phyloP scores from a whole-genome alignment of 148 eudicot genomes.

The Silene uniflora region DNA sequence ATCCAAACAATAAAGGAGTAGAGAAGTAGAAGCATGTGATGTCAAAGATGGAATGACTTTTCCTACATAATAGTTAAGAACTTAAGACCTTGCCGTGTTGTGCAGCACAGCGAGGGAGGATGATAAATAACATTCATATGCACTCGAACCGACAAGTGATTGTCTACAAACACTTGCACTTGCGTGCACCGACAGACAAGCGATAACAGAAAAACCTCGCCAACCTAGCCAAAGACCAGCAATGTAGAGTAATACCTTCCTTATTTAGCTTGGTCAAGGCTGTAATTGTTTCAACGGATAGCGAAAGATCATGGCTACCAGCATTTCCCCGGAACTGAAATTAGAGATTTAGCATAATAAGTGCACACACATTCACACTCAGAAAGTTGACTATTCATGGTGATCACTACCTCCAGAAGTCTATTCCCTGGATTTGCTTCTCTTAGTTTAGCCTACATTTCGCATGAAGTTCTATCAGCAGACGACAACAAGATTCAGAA shows the following conservation, averaged over 20 bases:
- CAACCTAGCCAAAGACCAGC: not conserved
- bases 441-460: constrained; percentile 69
- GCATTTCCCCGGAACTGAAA: constrained; percentile 96
- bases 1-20: constrained; percentile 2
- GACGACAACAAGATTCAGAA: constrained; percentile 16
- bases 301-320: constrained; percentile 90
- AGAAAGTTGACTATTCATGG: not conserved
- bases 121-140: not conserved
- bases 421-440: constrained; percentile 73
- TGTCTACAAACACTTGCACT: constrained; percentile 2
- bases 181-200: constrained; percentile 6
- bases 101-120: not conserved
- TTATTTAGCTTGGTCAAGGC: constrained; percentile 66
- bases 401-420: constrained; percentile 72
- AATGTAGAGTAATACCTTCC: constrained; percentile 55
- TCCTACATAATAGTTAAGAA: not conserved
- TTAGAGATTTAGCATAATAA: constrained; percentile 19
- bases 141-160: not conserved
- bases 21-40: not conserved
- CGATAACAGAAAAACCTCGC: not conserved
- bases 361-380: constrained; percentile 10
- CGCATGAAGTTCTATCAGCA: constrained; percentile 23
- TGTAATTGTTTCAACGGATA: constrained; percentile 80
- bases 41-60: constrained; percentile 1
- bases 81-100: not conserved